Evolutionary conservation across 2,329 filamentous ascomycete genomes (phyloP).

Genomic region (Trichothecium roseum): DNA sequence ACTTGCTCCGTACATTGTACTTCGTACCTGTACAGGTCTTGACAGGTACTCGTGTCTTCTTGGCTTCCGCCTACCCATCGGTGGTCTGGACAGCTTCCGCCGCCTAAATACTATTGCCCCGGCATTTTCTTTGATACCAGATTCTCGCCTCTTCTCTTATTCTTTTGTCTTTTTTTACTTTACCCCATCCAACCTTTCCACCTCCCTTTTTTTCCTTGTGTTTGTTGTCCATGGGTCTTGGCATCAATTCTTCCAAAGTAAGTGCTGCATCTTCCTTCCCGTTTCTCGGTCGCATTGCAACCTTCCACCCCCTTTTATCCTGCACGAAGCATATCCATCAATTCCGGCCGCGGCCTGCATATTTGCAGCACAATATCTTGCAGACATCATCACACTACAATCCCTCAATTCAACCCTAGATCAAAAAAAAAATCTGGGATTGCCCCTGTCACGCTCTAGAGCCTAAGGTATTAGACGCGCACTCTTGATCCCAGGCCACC

Average conservation of each 20-base stretch:
- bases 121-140: too few relatives aligned
- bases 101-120: too few relatives aligned
- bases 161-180: too few relatives aligned
- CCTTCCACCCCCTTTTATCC: slow-evolving; percentile 1
- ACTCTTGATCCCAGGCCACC: slow-evolving; percentile 4
- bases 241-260: too few relatives aligned
- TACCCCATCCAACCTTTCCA: too few relatives aligned
- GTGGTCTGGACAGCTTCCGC: neutral
- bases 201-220: too few relatives aligned
- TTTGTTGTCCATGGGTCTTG: too few relatives aligned
- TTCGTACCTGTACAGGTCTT: neutral
- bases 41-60: neutral
- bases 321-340: neutral
- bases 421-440: slow-evolving; percentile 1
- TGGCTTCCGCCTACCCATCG: neutral
- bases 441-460: slow-evolving; percentile 5
- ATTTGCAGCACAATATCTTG: slow-evolving; percentile 2
- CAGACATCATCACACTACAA: neutral
- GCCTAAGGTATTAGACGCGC: slow-evolving; percentile 3
- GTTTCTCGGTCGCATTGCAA: neutral
- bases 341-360: neutral
- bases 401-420: neutral
- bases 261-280: too few relatives aligned
- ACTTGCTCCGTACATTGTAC: neutral
- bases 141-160: too few relatives aligned